Evolutionary conservation across 805 yeast species (phyloP).

Genomic region (Starmerella stigmatis): DNA sequence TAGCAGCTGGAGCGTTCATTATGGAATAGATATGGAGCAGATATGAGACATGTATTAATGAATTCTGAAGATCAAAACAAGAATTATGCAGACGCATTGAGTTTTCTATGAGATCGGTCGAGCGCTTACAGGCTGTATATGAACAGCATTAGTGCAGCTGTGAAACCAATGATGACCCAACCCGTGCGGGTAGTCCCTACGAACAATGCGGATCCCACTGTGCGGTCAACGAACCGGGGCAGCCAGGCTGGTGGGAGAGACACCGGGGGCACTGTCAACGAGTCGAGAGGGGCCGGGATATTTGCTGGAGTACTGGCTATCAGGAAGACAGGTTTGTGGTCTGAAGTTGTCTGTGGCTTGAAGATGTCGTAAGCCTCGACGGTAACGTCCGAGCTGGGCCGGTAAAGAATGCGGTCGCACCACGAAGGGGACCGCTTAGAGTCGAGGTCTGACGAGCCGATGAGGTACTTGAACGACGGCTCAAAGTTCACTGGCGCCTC

Average conservation of each 20-base stretch:
- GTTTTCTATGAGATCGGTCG: not conserved
- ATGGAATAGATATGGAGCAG: too few relatives aligned
- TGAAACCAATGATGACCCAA: not conserved
- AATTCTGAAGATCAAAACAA: too few relatives aligned
- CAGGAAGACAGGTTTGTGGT: slow-evolving; percentile 64
- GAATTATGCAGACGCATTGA: not conserved
- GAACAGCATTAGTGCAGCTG: not conserved
- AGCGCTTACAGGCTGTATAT: not conserved
- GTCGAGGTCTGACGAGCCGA: slow-evolving; percentile 43
- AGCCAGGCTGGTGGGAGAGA: not conserved
- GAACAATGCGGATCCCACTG: not conserved
- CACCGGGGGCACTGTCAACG: not conserved
- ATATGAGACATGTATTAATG: too few relatives aligned
- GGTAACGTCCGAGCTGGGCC: not conserved
- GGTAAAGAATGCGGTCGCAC: slow-evolving; percentile 74
- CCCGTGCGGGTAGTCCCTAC: not conserved
- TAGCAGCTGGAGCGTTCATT: too few relatives aligned
- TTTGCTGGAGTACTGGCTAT: not conserved
- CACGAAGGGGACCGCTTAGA: slow-evolving; percentile 65
- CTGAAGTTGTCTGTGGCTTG: slow-evolving; percentile 36
- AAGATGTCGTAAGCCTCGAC: slow-evolving; percentile 2
- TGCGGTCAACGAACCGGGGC: not conserved
- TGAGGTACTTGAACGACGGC: slow-evolving; percentile 69
- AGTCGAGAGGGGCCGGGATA: not conserved
- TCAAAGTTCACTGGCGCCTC: slow-evolving; percentile 57